These are phyloP conservation scores for Aspergillus felis DNA, from an alignment of 2,329 filamentous ascomycete species.

Conservation along the genomic window DNA sequence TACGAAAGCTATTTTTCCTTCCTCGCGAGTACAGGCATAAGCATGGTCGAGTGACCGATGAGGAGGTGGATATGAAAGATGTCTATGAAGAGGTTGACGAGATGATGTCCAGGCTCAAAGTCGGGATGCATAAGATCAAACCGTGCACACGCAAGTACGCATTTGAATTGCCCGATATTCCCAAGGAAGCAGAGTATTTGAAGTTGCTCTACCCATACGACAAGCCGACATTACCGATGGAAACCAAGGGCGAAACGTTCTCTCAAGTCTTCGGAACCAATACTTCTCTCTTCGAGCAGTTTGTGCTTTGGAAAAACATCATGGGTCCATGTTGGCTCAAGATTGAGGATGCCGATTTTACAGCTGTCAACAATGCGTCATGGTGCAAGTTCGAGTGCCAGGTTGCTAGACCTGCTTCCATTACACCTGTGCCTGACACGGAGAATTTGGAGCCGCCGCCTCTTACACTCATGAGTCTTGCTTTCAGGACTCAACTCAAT, in stretches of 20 bases:
- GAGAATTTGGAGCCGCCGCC: constrained; percentile 81
- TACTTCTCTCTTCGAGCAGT: constrained; percentile 93
- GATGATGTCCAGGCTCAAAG: constrained; percentile 81
- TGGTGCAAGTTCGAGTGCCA: constrained; percentile 95
- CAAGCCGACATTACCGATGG: constrained; percentile 68
- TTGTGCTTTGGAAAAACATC: constrained; percentile 97
- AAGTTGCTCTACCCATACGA: constrained; percentile 96
- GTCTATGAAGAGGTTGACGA: constrained; percentile 86
- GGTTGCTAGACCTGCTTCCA: constrained; percentile 70
- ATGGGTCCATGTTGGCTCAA: constrained; percentile 98
- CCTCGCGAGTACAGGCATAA: constrained; percentile 64
- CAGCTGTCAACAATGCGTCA: constrained; percentile 81
- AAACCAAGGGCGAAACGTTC: constrained; percentile 77
- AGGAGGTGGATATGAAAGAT: constrained; percentile 80
- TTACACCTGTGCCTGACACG: constrained; percentile 69
- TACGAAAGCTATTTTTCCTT: constrained; percentile 89
- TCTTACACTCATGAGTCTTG: constrained; percentile 92
- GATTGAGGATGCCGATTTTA: constrained; percentile 81
- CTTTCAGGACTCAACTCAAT: constrained; percentile 84
- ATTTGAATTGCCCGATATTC: constrained; percentile 83
- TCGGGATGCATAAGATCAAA: constrained; percentile 92
- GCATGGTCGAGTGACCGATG: constrained; percentile 64
- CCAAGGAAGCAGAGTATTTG: constrained; percentile 84
- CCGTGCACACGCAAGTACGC: constrained; percentile 86
- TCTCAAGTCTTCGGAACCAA: constrained; percentile 92